Conservation (phyloP, 2,329 filamentous ascomycete species). For the Cercospora berteroae region DNA sequence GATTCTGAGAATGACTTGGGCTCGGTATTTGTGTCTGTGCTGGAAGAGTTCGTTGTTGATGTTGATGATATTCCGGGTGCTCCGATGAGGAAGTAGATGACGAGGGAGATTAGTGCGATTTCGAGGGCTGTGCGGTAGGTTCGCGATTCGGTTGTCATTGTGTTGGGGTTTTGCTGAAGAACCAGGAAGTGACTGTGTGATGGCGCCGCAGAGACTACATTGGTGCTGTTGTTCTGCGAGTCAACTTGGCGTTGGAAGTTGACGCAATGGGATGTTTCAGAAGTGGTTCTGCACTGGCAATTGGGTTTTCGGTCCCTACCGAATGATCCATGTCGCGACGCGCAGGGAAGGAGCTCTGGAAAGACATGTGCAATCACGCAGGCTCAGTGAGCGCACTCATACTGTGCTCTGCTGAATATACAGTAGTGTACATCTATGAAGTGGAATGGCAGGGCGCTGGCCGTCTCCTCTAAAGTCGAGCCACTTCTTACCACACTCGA, state of each 20-base stretch:
- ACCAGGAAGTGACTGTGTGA: too few species aligned
- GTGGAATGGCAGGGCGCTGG: background rate
- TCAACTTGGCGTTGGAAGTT: background rate
- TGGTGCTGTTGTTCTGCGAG: background rate
- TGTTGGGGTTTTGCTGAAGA: background rate
- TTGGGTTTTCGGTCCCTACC: background rate
- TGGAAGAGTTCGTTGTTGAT: background rate
- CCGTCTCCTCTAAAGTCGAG: background rate
- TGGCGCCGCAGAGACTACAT: background rate
- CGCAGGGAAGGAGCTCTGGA: background rate
- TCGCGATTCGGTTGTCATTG: slow-evolving; percentile 7
- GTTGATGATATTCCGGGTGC: slow-evolving; percentile 28
- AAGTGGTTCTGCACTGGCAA: background rate
- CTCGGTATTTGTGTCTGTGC: background rate
- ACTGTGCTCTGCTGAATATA: background rate
- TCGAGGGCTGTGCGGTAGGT: slow-evolving; percentile 36
- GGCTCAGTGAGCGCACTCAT: background rate
- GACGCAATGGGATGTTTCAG: background rate
- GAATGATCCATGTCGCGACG: background rate
- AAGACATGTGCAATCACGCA: background rate
- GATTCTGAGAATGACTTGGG: background rate
- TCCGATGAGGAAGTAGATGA: slow-evolving; percentile 37
- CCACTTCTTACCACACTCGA: slow-evolving; percentile 53
- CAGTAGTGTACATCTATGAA: slow-evolving; percentile 6
- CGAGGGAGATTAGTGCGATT: slow-evolving; percentile 32